Evolutionary conservation across 768 basidiomycete genomes (phyloP), one percentile per base, ranked within the genome.

Genomic region (Lentinus tigrinus): DNA sequence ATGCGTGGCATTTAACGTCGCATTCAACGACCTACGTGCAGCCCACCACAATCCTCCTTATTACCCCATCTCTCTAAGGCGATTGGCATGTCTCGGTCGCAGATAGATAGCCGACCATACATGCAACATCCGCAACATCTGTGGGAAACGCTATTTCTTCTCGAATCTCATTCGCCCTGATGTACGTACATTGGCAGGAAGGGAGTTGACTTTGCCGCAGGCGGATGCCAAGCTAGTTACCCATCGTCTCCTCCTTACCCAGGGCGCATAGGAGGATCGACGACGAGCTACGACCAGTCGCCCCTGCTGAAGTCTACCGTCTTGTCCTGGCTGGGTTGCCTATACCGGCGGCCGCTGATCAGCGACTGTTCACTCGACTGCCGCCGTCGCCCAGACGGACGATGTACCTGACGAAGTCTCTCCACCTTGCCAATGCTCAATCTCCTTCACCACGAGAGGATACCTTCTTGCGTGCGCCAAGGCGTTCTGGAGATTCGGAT

Each of bases 391-490:
- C 9, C 10, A 6, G 31, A n/a, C 17, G 24, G 39, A 26, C 54
- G 28, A 43, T 24, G 54, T 56, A 24, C 54, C 54, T 60, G 43
- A 19, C 14, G 50, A 56, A 47, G 46, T 11, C 9, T 40, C 39
- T 40, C 9, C 39, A 16, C 10, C 39, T 9, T 27, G 16, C 27
- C 26, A 21, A 36, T 26, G 16, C 26, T 42, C 9, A 37, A 37
- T 37, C 28, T 49, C 19, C 28, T 47, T 11, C 28, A 14, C 31
- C 46, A 38, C n/a, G 37, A 31, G 44, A 27, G 19, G 26, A 50
- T 42, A 46, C 59, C 59, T 47, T 52, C 44, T 13, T 23, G 4
- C 44, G 44, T 17, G 17, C 31, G 59, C 59, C 59, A 60, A 60
- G 59, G 19, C 44, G 43, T 47, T 16, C 39, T 27, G 8, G 14